These are phyloP conservation scores for Nyssa sinensis DNA, from an alignment of 148 eudicot species.

Conservation along the genomic window DNA sequence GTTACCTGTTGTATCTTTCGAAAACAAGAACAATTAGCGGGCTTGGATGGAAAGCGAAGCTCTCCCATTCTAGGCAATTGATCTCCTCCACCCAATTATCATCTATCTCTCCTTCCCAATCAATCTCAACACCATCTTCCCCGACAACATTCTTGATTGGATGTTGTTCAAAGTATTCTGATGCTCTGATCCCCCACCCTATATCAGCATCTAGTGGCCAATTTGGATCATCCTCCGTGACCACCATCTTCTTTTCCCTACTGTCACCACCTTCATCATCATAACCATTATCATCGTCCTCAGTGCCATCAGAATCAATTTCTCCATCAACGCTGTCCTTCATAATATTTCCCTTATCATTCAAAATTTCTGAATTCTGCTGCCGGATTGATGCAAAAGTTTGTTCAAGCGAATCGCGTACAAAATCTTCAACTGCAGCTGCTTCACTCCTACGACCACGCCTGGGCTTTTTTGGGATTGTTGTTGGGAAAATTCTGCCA, in stretches of 20 bases:
- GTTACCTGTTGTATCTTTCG: slow-evolving; percentile 90
- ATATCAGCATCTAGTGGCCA: slow-evolving; percentile 97
- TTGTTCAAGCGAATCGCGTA: slow-evolving; percentile 53
- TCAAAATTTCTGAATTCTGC: slow-evolving; percentile 57
- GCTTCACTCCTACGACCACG: slow-evolving; percentile 78
- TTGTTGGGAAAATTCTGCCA: slow-evolving; percentile 25
- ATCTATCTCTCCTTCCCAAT: slow-evolving; percentile 97
- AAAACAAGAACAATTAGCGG: slow-evolving; percentile 89
- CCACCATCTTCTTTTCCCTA: slow-evolving; percentile 49
- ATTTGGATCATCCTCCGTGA: slow-evolving; percentile 71
- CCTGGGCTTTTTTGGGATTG: slow-evolving; percentile 57
- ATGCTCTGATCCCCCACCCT: slow-evolving; percentile 93
- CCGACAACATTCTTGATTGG: slow-evolving; percentile 80
- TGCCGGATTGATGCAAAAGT: slow-evolving; percentile 70
- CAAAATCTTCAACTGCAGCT: slow-evolving; percentile 67
- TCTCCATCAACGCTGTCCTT: slow-evolving; percentile 43
- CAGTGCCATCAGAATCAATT: slow-evolving; percentile 27
- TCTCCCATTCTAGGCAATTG: slow-evolving; percentile 96
- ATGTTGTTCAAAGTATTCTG: slow-evolving; percentile 76
- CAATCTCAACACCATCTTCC: slow-evolving; percentile 82
- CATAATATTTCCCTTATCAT: slow-evolving; percentile 41
- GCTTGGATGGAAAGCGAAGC: slow-evolving; percentile 93
- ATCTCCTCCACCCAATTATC: slow-evolving; percentile 86
- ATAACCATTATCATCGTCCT: slow-evolving; percentile 17
- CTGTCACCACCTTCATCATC: slow-evolving; percentile 36